Conservation (phyloP, 1,284 basidiomycete genomes). For the Pascua guehoae region DNA sequence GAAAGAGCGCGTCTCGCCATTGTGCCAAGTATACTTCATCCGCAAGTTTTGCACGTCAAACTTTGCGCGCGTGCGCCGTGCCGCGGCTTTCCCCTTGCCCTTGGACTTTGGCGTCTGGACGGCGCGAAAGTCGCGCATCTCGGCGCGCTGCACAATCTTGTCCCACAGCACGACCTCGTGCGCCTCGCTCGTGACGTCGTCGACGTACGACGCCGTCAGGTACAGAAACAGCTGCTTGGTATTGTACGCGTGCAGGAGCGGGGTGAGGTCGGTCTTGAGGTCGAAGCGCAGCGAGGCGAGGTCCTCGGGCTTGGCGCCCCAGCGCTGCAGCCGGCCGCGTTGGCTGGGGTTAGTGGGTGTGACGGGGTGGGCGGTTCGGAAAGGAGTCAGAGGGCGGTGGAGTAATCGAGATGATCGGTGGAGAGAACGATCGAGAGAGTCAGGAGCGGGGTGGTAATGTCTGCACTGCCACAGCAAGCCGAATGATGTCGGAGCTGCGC, state of each 20-base stretch:
- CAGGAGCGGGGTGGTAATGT: background rate
- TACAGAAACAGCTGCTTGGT: conserved; percentile 52
- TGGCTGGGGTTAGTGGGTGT: conserved; percentile 21
- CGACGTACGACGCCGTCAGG: conserved; percentile 44
- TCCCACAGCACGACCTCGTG: conserved; percentile 52
- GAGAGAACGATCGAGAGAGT: background rate
- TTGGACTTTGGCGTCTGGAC: conserved; percentile 28
- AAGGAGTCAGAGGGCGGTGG: background rate
- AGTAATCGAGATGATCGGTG: background rate
- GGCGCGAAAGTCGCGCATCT: conserved; percentile 38
- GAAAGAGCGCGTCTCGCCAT: conserved; percentile 39
- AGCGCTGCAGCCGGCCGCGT: conserved; percentile 34
- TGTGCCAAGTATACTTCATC: conserved; percentile 45
- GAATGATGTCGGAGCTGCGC: too few relatives aligned
- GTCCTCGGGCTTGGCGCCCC: conserved; percentile 43
- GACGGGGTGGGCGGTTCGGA: background rate
- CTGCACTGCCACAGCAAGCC: too few relatives aligned
- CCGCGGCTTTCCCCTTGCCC: conserved; percentile 8
- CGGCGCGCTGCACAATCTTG: conserved; percentile 41
- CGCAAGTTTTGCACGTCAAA: conserved; percentile 40
- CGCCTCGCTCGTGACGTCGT: conserved; percentile 17
- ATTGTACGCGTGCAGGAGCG: conserved; percentile 49
- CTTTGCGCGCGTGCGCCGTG: conserved; percentile 9
- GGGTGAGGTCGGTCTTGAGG: conserved; percentile 44
- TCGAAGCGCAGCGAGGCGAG: conserved; percentile 46